Conservation (phyloP, 1,284 basidiomycete genomes). For the Cystobasidiaceae sp. region DNA sequence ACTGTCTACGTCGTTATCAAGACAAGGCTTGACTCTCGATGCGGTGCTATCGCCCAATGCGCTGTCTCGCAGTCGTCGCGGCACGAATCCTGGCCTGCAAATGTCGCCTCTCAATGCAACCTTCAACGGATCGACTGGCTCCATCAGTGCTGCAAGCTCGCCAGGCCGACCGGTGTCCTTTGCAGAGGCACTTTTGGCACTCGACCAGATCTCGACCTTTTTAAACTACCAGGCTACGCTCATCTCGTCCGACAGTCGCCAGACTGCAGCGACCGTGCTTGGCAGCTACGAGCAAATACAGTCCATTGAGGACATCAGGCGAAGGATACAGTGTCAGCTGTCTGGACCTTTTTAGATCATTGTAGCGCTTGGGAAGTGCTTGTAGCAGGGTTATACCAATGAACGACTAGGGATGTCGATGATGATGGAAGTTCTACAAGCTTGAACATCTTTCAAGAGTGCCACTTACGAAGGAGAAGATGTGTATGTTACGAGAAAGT, state of each 20-base stretch:
- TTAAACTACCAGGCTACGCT: not conserved
- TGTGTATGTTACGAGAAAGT: no score
- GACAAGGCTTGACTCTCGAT: not conserved
- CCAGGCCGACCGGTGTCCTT: not conserved
- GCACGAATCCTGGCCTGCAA: no score
- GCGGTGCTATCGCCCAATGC: no score
- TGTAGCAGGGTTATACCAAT: no score
- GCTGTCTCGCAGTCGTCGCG: no score
- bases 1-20: not conserved
- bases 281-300: conserved; percentile 26
- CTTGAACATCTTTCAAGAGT: no score
- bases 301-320: conserved; percentile 9
- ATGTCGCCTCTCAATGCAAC: not conserved
- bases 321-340: not conserved
- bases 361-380: no score
- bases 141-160: not conserved
- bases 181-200: conserved; percentile 1
- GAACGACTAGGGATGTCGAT: no score
- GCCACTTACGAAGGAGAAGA: no score
- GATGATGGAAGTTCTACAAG: no score
- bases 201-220: conserved; percentile 11
- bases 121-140: not conserved
- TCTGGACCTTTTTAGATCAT: not conserved
- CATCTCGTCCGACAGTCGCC: not conserved
- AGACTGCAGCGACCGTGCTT: not conserved